A percentile compares a stretch with the other conserved stretches of the same genome.
These are phyloP conservation scores for Eucalyptus microcorys DNA, from an alignment of 345 rosid species.

Conservation along the genomic window DNA sequence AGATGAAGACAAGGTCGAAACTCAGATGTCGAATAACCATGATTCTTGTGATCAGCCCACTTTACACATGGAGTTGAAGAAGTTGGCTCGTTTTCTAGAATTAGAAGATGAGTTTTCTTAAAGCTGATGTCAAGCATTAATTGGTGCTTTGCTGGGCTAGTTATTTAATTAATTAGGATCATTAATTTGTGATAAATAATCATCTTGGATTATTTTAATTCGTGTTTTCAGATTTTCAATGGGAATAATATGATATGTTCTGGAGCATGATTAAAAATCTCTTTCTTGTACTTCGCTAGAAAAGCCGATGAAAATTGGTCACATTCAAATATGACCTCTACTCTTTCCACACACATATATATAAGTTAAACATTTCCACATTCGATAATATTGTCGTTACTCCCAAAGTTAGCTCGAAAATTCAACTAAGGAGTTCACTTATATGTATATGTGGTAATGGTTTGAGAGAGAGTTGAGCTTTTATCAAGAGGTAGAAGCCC, in stretches of 20 bases:
- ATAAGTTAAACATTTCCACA: neutral
- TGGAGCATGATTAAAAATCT: neutral
- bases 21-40: neutral
- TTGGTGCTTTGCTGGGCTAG: neutral
- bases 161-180: neutral
- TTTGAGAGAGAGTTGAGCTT: neutral
- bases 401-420: neutral
- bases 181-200: neutral
- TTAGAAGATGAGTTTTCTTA: neutral
- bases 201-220: neutral
- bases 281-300: neutral
- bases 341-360: neutral
- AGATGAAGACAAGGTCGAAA: neutral
- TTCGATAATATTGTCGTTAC: neutral
- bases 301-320: neutral
- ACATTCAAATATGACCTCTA: neutral
- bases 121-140: neutral
- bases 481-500: neutral
- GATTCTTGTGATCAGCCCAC: neutral
- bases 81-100: neutral
- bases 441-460: neutral
- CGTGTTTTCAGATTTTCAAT: neutral
- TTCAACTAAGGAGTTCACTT: neutral
- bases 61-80: neutral
- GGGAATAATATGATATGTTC: neutral